A percentile compares a stretch with the other conserved stretches of the same genome.
These are phyloP conservation scores for Phaeotremella fagi DNA, from an alignment of 768 basidiomycete genomes.

Conservation along the genomic window DNA sequence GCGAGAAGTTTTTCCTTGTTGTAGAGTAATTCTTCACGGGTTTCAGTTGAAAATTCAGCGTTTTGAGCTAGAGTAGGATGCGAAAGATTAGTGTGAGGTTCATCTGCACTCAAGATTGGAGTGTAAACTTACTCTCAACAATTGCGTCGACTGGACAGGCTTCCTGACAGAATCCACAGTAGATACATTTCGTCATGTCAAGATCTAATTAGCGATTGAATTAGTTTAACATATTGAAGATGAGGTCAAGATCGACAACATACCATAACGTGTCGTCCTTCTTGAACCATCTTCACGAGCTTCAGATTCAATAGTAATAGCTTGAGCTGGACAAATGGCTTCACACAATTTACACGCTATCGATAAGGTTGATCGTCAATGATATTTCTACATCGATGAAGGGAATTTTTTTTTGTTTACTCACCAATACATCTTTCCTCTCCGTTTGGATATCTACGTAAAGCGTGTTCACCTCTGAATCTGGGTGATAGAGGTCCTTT, in stretches of 20 bases:
- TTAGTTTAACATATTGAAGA: too few relatives aligned
- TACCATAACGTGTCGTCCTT: constrained; percentile 95
- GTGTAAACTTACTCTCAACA: constrained; percentile 75
- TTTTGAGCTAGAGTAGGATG: constrained; percentile 72
- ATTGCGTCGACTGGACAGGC: constrained; percentile 99
- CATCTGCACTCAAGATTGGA: neutral
- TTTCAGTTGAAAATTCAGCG: constrained; percentile 95
- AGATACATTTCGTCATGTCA: constrained; percentile 99
- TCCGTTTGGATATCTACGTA: constrained; percentile 92
- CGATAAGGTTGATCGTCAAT: neutral
- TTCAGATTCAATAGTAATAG: constrained; percentile 98
- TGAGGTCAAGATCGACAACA: too few relatives aligned
- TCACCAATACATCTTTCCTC: constrained; percentile 97
- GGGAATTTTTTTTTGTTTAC: too few relatives aligned
- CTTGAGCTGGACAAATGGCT: constrained; percentile 98
- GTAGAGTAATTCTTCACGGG: constrained; percentile 94
- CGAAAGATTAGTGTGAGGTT: neutral
- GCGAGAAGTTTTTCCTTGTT: constrained; percentile 98
- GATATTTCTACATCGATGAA: neutral
- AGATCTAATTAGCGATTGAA: constrained; percentile 73
- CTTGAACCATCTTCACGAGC: constrained; percentile 90
- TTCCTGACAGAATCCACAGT: constrained; percentile 99
- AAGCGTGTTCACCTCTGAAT: constrained; percentile 96
- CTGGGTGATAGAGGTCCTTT: constrained; percentile 96
- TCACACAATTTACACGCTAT: constrained; percentile 97